Percentiles rank a stretch among this genome's conserved stretches.
Conservation (phyloP, 176 grass and related monocot species). For the Avena atlantica region DNA sequence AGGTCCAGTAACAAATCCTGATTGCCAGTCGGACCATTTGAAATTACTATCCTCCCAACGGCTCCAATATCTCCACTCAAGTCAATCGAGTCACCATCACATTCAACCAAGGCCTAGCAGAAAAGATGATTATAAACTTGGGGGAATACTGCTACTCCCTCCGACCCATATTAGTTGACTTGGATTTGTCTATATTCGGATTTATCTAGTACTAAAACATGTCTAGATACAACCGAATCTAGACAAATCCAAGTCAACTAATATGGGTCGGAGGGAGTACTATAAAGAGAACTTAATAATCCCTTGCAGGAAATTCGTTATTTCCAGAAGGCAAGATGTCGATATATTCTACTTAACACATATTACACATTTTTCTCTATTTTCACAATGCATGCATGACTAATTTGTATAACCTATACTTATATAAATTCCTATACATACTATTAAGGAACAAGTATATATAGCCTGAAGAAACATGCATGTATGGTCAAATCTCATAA, state of each 20-base stretch:
- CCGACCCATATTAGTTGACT: no score
- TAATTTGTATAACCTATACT: conserved; percentile 24
- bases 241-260: no score
- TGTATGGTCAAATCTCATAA: not conserved
- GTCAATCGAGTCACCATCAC: conserved; percentile 95
- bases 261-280: not conserved
- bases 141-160: not conserved
- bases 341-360: not conserved
- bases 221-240: no score
- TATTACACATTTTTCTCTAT: conserved; percentile 7
- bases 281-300: conserved; percentile 13
- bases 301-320: not conserved
- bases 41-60: conserved; percentile 85
- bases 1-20: conserved; percentile 86
- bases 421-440: not conserved
- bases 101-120: conserved; percentile 91
- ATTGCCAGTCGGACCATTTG: conserved; percentile 69
- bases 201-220: no score
- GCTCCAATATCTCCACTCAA: conserved; percentile 95
- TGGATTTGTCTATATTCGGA: no score
- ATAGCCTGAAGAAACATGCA: conserved; percentile 28
- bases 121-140: conserved; percentile 42
- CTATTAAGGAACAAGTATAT: not conserved
- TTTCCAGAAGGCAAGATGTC: conserved; percentile 25
- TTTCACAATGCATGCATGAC: not conserved